Conservation (phyloP, 2,329 filamentous ascomycete genomes). For the Aspergillus pseudoviridinutans region DNA sequence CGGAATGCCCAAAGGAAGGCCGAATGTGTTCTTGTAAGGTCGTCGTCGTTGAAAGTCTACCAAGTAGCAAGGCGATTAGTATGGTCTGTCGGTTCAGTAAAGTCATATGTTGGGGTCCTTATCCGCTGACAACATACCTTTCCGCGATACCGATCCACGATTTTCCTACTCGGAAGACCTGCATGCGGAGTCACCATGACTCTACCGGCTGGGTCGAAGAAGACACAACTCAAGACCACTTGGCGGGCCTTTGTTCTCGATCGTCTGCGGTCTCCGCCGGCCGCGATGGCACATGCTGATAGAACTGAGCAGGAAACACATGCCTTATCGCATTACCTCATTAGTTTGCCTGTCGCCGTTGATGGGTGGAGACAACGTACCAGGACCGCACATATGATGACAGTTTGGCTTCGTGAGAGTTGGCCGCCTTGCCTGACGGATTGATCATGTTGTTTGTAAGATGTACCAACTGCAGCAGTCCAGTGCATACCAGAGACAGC, state of each 20-base stretch:
- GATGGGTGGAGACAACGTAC: slow-evolving; percentile 42
- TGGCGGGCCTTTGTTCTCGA: slow-evolving; percentile 60
- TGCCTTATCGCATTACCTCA: slow-evolving; percentile 43
- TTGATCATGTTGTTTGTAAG: slow-evolving; percentile 56
- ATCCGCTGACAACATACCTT: slow-evolving; percentile 42
- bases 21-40: slow-evolving; percentile 70
- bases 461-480: slow-evolving; percentile 69
- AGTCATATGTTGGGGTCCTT: neutral
- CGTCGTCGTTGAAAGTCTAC: slow-evolving; percentile 61
- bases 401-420: slow-evolving; percentile 59
- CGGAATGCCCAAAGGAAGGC: slow-evolving; percentile 86
- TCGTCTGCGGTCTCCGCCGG: slow-evolving; percentile 50
- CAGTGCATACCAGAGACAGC: slow-evolving; percentile 87
- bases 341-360: neutral
- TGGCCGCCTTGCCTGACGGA: slow-evolving; percentile 37
- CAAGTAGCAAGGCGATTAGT: slow-evolving; percentile 22
- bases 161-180: slow-evolving; percentile 54
- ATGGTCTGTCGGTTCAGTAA: neutral
- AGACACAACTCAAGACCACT: slow-evolving; percentile 47
- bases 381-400: slow-evolving; percentile 69
- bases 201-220: slow-evolving; percentile 42
- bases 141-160: slow-evolving; percentile 73
- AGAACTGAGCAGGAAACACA: slow-evolving; percentile 60
- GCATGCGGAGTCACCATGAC: slow-evolving; percentile 47
- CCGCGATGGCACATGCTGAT: slow-evolving; percentile 52